Percentiles rank a stretch among this genome's conserved stretches.
These are phyloP conservation scores for Cicer yamashitae DNA, from an alignment of 306 rosid species.

Conservation along the genomic window DNA sequence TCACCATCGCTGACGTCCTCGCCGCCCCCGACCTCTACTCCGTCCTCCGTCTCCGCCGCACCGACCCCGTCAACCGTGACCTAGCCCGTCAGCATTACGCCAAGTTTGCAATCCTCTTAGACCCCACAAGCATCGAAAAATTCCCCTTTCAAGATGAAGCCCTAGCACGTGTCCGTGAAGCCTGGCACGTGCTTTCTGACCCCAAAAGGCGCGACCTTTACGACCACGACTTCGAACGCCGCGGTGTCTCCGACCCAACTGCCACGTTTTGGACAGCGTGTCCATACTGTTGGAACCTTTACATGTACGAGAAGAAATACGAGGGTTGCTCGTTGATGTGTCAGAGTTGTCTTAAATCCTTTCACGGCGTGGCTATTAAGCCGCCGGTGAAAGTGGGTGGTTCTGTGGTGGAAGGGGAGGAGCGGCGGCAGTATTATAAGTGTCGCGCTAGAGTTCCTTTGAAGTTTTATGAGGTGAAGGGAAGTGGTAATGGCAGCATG, in stretches of 20 bases:
- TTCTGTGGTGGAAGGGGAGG: constrained; percentile 47
- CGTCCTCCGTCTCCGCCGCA: constrained; percentile 55
- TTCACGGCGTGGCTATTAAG: constrained; percentile 63
- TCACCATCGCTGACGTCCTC: constrained; percentile 61
- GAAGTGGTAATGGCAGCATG: neutral
- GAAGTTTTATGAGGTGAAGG: constrained; percentile 43
- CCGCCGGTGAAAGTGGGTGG: constrained; percentile 52
- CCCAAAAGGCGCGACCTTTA: constrained; percentile 48
- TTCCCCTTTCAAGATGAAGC: constrained; percentile 58
- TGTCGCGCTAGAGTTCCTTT: constrained; percentile 48
- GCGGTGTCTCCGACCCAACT: neutral
- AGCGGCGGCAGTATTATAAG: constrained; percentile 53
- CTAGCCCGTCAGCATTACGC: constrained; percentile 54
- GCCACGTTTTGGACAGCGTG: constrained; percentile 77
- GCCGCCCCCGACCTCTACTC: constrained; percentile 51
- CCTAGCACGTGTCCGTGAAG: constrained; percentile 47
- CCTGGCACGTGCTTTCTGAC: constrained; percentile 65
- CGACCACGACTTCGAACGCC: constrained; percentile 28
- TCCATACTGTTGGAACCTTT: constrained; percentile 72
- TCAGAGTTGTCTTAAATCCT: constrained; percentile 56
- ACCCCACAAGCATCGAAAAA: constrained; percentile 46
- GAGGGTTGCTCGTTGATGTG: constrained; percentile 65
- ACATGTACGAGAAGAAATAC: constrained; percentile 58
- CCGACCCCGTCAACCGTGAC: constrained; percentile 43
- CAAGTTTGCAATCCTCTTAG: constrained; percentile 51